Conservation (phyloP, 768 basidiomycete genomes). For the Daedaleopsis nitida region DNA sequence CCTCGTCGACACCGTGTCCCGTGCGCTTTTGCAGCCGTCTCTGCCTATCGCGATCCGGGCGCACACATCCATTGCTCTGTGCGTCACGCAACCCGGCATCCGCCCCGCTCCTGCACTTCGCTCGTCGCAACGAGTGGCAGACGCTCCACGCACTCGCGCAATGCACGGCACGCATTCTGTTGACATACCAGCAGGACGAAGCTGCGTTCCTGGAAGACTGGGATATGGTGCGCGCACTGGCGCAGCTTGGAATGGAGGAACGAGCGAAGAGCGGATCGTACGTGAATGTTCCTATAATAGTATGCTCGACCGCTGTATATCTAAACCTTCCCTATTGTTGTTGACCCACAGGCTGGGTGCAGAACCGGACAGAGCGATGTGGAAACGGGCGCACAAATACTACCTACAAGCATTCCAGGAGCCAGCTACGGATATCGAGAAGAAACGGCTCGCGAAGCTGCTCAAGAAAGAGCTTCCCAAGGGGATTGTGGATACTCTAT, state of each 20-base stretch:
- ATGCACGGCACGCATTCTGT: slow-evolving; percentile 63
- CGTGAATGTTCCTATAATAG: slow-evolving; percentile 17
- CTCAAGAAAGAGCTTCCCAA: slow-evolving; percentile 50
- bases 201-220: slow-evolving; percentile 49
- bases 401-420: slow-evolving; percentile 64
- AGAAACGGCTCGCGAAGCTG: slow-evolving; percentile 60
- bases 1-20: slow-evolving; percentile 45
- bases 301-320: too few relatives aligned
- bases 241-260: slow-evolving; percentile 78
- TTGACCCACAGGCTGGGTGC: slow-evolving; percentile 30
- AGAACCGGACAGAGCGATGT: slow-evolving; percentile 65
- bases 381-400: slow-evolving; percentile 65
- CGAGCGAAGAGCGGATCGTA: slow-evolving; percentile 48
- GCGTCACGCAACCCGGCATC: slow-evolving; percentile 73
- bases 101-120: slow-evolving; percentile 59
- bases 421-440: slow-evolving; percentile 49
- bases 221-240: slow-evolving; percentile 60
- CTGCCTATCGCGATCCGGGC: slow-evolving; percentile 66
- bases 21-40: slow-evolving; percentile 80
- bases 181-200: slow-evolving; percentile 52
- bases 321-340: background rate
- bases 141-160: slow-evolving; percentile 73
- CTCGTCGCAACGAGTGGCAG: slow-evolving; percentile 67
- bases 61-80: slow-evolving; percentile 73
- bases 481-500: slow-evolving; percentile 58